A percentile compares a stretch with the other conserved stretches of the same genome.
Conservation (phyloP, 768 basidiomycete species). For the Collybiopsis confluens region DNA sequence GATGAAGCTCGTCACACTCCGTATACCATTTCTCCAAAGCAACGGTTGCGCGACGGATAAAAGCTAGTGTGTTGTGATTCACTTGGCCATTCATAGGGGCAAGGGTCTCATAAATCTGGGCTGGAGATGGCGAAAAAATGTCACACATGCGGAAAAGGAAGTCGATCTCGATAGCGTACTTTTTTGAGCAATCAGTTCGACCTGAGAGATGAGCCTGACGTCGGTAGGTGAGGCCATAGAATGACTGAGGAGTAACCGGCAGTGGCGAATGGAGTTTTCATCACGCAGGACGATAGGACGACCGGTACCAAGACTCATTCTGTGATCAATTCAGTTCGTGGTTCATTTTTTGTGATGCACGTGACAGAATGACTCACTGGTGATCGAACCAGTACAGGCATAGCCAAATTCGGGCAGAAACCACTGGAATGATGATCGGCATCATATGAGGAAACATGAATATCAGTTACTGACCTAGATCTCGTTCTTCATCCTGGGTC, state of each 20-base stretch:
- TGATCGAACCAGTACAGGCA: constrained; percentile 97
- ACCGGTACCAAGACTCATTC: constrained; percentile 90
- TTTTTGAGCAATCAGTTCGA: constrained; percentile 89
- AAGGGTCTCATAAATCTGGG: constrained; percentile 90
- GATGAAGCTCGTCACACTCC: constrained; percentile 83
- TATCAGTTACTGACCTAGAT: constrained; percentile 55
- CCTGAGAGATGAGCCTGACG: constrained; percentile 79
- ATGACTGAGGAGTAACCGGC: constrained; percentile 75
- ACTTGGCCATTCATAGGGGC: constrained; percentile 83
- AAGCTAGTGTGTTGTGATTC: constrained; percentile 77
- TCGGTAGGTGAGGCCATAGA: constrained; percentile 89
- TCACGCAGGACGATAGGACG: constrained; percentile 87
- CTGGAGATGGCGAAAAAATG: constrained; percentile 31
- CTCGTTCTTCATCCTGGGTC: constrained; percentile 79
- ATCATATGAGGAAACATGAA: constrained; percentile 7
- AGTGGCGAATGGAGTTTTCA: constrained; percentile 82
- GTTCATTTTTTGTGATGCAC: constrained; percentile 10
- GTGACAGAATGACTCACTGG: constrained; percentile 46
- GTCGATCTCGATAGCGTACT: constrained; percentile 45
- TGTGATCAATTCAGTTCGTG: constrained; percentile 22
- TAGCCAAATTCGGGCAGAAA: constrained; percentile 91
- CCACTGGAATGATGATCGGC: constrained; percentile 43
- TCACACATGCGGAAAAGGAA: background rate
- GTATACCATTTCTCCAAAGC: constrained; percentile 90
- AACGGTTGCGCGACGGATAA: constrained; percentile 81